A percentile compares a stretch with the other conserved stretches of the same genome.
phyloP scores from a whole-genome alignment of 306 rosid genomes.

The Sicyos edulis region DNA sequence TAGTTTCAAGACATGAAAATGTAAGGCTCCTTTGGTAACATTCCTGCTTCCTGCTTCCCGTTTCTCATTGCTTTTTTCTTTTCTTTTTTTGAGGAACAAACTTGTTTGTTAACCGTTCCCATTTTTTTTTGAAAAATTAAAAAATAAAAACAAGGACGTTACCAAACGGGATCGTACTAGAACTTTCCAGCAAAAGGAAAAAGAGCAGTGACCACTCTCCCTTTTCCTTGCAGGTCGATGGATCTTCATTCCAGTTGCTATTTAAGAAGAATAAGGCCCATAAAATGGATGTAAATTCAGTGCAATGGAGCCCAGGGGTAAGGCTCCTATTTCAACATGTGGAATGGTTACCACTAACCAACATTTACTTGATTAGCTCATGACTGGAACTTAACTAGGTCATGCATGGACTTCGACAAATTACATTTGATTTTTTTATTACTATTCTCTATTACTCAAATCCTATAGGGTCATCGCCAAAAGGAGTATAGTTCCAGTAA shows the following conservation, averaged over 20 bases:
- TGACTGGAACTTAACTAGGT: not conserved
- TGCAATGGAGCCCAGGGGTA: constrained; percentile 92
- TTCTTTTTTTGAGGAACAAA: too few species aligned
- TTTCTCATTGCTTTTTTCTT: too few species aligned
- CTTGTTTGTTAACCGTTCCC: too few species aligned
- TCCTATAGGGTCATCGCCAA: not conserved
- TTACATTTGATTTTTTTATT: not conserved
- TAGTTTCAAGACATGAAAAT: not conserved
- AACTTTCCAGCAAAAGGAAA: not conserved
- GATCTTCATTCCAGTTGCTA: constrained; percentile 56
- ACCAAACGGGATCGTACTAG: too few species aligned
- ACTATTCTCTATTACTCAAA: not conserved
- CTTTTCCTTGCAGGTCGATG: constrained; percentile 44
- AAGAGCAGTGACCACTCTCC: not conserved
- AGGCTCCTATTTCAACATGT: constrained; percentile 29
- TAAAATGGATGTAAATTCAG: constrained; percentile 70
- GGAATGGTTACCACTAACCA: not conserved
- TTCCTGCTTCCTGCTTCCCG: too few species aligned
- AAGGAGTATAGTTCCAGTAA: too few species aligned
- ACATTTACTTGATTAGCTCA: constrained; percentile 9
- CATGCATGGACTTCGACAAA: not conserved
- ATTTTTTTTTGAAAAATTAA: too few species aligned
- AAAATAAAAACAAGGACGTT: too few species aligned
- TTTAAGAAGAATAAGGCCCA: constrained; percentile 75
- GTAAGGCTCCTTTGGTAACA: too few species aligned